Evolutionary conservation across 768 basidiomycete species (phyloP), one percentile per base, ranked within the genome.

Genomic region (Lactifluus subvellereus): DNA sequence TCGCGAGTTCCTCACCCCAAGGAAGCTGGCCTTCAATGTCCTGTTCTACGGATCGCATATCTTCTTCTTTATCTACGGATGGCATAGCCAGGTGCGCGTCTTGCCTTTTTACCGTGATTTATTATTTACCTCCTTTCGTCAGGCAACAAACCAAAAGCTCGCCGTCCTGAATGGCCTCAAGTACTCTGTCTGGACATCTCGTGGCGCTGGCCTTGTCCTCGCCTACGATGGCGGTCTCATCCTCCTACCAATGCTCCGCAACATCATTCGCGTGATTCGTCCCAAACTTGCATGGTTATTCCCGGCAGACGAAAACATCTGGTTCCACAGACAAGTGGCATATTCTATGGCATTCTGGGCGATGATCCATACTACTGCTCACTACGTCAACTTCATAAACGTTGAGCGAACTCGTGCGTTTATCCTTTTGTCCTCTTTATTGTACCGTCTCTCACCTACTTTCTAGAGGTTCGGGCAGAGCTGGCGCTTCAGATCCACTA

Each of bases 311-410:
- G 94, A 96, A 78, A 92, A 91, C 68, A 88, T 96, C 71, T 95
- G 94, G 94, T 94, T 90, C 80, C 94, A 97, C 74, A 80, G 92
- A 61, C 93, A 95, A 71, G 90, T 96, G 49, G 94, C 94, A 18
- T 98, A 97, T 74, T 90, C 89, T 7, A 86, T 95, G 84, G 87
- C 91, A 3, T 94, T 96, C 77, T 95, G 89, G 88, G 77, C 89
- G 9, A 87, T 92, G 82, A 87, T 96, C 0, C 94, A 98, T 75
- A 89, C 90, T 6, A 95, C 94, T 5, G 89, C 92, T 9, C 94
- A 96, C 76, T 96, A 94, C 69, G 86, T 92, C 76, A 95, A 94
- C 75, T 94, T 94, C 72, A 84, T 93, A 77, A 94, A 91, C 65
- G 87, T 98, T 71, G 93, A 96, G 73, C 83, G 82, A 60, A 86